Conservation (phyloP, 1,284 basidiomycete genomes). For the Sanghuangporus weigelae region DNA sequence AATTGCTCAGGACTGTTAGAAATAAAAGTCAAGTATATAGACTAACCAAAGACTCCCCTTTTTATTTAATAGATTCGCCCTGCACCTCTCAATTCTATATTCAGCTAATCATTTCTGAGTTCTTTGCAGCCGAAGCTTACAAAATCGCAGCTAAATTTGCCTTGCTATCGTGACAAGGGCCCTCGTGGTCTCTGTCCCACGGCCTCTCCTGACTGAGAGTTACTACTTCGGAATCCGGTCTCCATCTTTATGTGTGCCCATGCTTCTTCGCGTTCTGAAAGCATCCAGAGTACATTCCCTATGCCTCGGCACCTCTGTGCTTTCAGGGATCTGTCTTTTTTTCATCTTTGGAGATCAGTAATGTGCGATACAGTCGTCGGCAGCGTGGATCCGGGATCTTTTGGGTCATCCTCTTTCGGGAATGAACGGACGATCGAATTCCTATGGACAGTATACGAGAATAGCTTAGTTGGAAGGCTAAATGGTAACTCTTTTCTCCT, state of each 20-base stretch:
- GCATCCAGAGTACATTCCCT: no score
- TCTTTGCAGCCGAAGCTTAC: not conserved
- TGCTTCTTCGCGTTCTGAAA: not conserved
- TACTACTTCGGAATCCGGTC: not conserved
- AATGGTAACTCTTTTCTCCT: conserved; percentile 17
- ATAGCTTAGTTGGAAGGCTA: conserved; percentile 16
- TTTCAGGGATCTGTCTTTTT: not conserved
- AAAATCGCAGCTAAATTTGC: not conserved
- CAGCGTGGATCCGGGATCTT: conserved; percentile 6
- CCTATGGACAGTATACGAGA: not conserved
- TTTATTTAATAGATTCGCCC: no score
- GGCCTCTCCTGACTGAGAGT: not conserved
- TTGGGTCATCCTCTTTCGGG: not conserved
- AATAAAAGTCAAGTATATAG: not conserved
- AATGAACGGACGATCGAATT: conserved; percentile 1
- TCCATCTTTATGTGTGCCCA: not conserved
- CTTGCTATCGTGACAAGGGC: no score
- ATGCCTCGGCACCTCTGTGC: not conserved
- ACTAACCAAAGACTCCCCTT: no score
- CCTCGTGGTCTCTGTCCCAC: no score
- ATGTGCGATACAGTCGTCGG: not conserved
- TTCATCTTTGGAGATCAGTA: not conserved
- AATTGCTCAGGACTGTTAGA: not conserved
- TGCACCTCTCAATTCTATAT: no score
- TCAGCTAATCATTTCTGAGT: no score